Conservation (phyloP, 1,139 yeast species). For the Sugiyamaella pinicola region DNA sequence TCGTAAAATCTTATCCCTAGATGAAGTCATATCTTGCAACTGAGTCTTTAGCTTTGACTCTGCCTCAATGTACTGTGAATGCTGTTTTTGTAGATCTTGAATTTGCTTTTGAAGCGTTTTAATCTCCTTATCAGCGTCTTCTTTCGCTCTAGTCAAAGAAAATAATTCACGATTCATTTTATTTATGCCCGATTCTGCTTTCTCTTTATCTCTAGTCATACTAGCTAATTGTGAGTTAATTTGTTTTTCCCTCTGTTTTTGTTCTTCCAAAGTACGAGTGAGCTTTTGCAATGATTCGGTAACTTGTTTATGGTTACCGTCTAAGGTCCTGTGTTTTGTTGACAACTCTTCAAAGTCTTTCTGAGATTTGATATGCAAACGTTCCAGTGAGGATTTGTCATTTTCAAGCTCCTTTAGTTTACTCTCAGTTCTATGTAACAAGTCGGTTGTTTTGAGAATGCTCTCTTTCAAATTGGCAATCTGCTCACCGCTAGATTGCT, state of each 20-base stretch:
- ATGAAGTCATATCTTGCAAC: constrained; percentile 13
- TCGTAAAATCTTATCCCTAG: constrained; percentile 11
- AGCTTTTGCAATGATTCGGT: constrained; percentile 27
- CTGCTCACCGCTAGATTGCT: constrained; percentile 24
- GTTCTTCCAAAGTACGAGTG: constrained; percentile 33
- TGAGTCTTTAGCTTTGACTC: constrained; percentile 24
- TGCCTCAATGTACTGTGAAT: constrained; percentile 6
- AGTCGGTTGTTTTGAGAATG: constrained; percentile 20
- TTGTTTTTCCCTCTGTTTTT: constrained; percentile 41
- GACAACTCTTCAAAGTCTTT: constrained; percentile 26
- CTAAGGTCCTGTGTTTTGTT: constrained; percentile 23
- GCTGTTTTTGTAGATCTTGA: constrained; percentile 18
- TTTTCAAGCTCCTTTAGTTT: constrained; percentile 21
- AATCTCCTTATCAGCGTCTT: constrained; percentile 50
- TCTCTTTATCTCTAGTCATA: constrained; percentile 55
- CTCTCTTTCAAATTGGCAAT: constrained; percentile 28
- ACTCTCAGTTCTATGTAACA: constrained; percentile 22
- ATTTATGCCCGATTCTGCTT: constrained; percentile 85
- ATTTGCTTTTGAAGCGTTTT: constrained; percentile 23
- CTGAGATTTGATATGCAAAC: constrained; percentile 13
- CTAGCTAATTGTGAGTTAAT: constrained; percentile 46
- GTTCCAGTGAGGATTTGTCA: constrained; percentile 25
- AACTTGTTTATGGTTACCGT: constrained; percentile 22
- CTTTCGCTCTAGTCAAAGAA: constrained; percentile 62
- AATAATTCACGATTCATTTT: constrained; percentile 86